These are phyloP conservation scores for Diaporthe sp. DNA, from an alignment of 2,329 filamentous ascomycete species.

Conservation along the genomic window DNA sequence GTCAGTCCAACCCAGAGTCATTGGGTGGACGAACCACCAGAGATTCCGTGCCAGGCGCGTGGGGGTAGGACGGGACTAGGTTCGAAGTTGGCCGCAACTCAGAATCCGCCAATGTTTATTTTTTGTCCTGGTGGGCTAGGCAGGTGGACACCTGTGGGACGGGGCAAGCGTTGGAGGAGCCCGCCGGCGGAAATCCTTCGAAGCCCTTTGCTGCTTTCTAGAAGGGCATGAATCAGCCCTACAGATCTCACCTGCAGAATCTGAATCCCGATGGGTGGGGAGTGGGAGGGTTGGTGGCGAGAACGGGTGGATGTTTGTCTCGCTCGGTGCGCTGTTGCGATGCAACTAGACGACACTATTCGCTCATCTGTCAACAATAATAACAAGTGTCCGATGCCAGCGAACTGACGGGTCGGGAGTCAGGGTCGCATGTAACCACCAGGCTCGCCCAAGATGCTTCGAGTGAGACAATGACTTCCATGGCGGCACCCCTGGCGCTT, in stretches of 20 bases:
- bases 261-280: constrained; percentile 7
- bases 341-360: background rate
- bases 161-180: constrained; percentile 18
- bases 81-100: background rate
- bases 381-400: background rate
- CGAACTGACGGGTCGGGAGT: background rate
- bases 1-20: background rate
- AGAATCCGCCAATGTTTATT: background rate
- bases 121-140: background rate
- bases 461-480: background rate
- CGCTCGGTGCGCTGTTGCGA: background rate
- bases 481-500: constrained; percentile 4
- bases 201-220: constrained; percentile 17
- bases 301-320: constrained; percentile 1
- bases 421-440: background rate
- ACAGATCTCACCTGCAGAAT: constrained; percentile 31
- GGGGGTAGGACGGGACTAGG: background rate
- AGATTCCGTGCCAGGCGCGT: background rate
- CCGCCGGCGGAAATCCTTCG: constrained; percentile 15
- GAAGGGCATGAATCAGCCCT: constrained; percentile 35
- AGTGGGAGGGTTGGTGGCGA: background rate
- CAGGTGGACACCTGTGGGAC: constrained; percentile 15
- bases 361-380: background rate
- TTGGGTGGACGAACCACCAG: background rate
- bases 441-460: background rate